Base-by-base conservation (phyloP, 2,329 filamentous ascomycete genomes). In the Seiridium unicorne region DNA sequence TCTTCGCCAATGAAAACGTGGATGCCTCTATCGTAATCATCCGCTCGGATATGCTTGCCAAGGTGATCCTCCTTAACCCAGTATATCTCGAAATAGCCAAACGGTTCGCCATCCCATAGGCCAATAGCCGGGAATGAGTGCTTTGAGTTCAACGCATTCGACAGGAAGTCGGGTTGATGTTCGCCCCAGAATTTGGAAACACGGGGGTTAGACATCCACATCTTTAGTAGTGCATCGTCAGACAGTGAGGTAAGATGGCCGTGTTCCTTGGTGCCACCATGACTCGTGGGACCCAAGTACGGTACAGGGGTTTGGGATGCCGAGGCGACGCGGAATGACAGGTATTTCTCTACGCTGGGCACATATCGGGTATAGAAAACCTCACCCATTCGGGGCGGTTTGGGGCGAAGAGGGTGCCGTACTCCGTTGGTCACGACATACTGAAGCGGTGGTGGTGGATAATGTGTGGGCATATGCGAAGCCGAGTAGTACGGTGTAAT, bases 11-110 rank as follows among this genome's bases (percentile, higher is more conserved):
- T 84, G 44, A 99, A 79, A 10, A 95, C 87, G 70, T 99, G 95
- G 18, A 98, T 77, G 0, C 95, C 95, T 5, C 95, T 82, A 68
- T 98, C 94, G 75, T 90, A 98, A 68, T 97, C 91, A 6, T 84
- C 85, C 0, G 88, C 86, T 3, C 84, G 82, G 3, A 96, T 75
- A 64, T 92, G 82, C 53, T 82, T 84, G 0, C 91, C 92, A 1
- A 99, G 73, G 0, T 81, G 78, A 70, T 98, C 95, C 72, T 99
- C 95, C 70, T 96, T 97, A 3, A 95, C 92, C 94, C 95, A 99
- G 77, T 99, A 99, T 40, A 99, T 84, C 78, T 99, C 95, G 72
- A 99, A 97, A 73, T 96, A 99, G 0, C 93, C 95, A 76, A 98
- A 99, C 0, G 94, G 94, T 62, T 94, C 89, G 9, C 92, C 93